phyloP scores from a whole-genome alignment of 257 asterid genomes.

The Solanum etuberosum region DNA sequence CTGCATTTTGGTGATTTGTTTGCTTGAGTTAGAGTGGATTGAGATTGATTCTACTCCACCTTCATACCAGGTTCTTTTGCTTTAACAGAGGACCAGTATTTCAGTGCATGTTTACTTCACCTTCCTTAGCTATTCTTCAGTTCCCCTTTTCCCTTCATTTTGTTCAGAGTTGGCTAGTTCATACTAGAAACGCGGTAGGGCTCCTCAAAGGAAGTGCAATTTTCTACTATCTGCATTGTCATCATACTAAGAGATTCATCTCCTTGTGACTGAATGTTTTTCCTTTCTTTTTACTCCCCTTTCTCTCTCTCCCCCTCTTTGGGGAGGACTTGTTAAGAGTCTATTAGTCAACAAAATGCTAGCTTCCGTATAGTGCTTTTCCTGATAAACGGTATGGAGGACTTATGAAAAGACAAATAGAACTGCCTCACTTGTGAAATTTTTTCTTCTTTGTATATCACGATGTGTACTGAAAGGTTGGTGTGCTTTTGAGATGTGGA shows the following conservation, averaged over 20 bases:
- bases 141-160: not conserved
- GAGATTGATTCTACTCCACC: not conserved
- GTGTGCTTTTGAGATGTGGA: not conserved
- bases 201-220: not conserved
- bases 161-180: not conserved
- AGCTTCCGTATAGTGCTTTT: not conserved
- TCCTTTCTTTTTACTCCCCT: not conserved
- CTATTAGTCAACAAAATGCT: not conserved
- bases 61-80: not conserved
- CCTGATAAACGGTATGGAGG: not conserved
- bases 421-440: not conserved
- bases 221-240: not conserved
- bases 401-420: not conserved
- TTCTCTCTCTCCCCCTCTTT: not conserved
- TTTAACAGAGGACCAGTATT: not conserved
- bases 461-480: not conserved
- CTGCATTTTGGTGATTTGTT: not conserved
- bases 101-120: not conserved
- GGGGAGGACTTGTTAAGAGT: not conserved
- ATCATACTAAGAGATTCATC: not conserved
- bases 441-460: not conserved
- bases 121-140: not conserved
- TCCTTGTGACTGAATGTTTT: not conserved
- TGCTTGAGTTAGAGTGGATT: not conserved
- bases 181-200: not conserved